Evolutionary conservation across 495 filamentous ascomycete species (phyloP), one percentile per base, ranked within the genome.

Genomic region (Aspergillus homomorphus): DNA sequence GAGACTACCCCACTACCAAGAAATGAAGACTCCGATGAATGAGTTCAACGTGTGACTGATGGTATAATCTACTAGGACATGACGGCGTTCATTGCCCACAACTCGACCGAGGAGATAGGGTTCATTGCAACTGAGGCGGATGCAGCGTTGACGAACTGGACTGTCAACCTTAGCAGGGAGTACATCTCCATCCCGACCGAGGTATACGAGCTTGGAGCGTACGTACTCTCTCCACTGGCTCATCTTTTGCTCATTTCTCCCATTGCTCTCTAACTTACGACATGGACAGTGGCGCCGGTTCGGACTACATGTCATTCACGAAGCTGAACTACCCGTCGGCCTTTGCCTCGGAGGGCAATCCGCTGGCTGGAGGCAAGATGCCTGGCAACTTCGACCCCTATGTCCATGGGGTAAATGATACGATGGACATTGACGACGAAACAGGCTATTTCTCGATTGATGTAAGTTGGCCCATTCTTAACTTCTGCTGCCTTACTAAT

Each of bases 301-400:
- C 48, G 48, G 48, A 51, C 23, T 51, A 51, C 48, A 51, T 51
- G 48, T 51, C 48, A 10, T 51, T 28, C 23, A 51, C 48, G 21
- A 23, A 51, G 23, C 48, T 51, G 3, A 51, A 51, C 48, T 51
- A 51, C 24, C 48, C 48, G 15, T 51, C 48, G 10, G 23, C 48
- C 14, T 51, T 51, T 24, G 48, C 48, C 23, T 51, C 48, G 9
- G 48, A 51, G 48, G 48, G 48, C 4, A 26, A 51, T n/a, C 48
- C 48, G 0, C 16, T 51, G 24, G 48, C 48, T 2, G 48, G 48
- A 0, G 48, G 48, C 0, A 28, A 30, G 22, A 28, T 51, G 16
- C 48, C 48, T 1, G 48, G 48, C 0, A 28, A 51, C 22, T 51
- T 30, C 48, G 48, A 51, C 15, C 48, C 48, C 1, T 51, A 51